These are phyloP conservation scores for Eucalyptus regnans DNA, from an alignment of 345 rosid species.

Conservation along the genomic window DNA sequence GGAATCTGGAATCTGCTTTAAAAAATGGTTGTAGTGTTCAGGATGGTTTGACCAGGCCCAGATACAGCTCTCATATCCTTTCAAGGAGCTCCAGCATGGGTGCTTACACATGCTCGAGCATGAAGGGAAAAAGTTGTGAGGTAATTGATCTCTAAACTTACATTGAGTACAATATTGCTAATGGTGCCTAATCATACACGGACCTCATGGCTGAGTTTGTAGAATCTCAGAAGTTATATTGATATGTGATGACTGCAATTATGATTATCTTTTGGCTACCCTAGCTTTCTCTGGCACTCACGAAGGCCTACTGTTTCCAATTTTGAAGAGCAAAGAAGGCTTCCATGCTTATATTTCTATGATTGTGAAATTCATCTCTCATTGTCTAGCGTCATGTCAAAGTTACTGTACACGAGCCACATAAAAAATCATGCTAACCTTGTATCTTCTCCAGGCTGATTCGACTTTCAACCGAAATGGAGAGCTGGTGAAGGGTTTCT, in stretches of 20 bases:
- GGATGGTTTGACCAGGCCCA: constrained; percentile 13
- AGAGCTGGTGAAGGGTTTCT: not conserved
- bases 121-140: constrained; percentile 13
- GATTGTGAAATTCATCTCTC: not conserved
- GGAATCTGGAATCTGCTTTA: constrained; percentile 14
- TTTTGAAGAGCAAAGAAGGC: not conserved
- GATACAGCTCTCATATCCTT: constrained; percentile 33
- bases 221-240: not conserved
- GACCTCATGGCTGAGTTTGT: not conserved
- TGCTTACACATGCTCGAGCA: constrained; percentile 51
- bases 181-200: not conserved
- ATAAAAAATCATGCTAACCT: not conserved
- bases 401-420: not conserved
- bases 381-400: not conserved
- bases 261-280: not conserved
- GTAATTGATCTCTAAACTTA: not conserved
- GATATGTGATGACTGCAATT: not conserved
- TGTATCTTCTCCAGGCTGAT: not conserved
- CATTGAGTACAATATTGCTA: not conserved
- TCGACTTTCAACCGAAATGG: not conserved
- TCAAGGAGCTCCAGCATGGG: constrained; percentile 63
- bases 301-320: not conserved
- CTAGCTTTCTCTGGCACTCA: not conserved
- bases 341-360: not conserved
- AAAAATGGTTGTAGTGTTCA: constrained; percentile 21